These are phyloP conservation scores for Phytomonas sp. DNA, from an alignment of 208 protist species.

Conservation along the genomic window DNA sequence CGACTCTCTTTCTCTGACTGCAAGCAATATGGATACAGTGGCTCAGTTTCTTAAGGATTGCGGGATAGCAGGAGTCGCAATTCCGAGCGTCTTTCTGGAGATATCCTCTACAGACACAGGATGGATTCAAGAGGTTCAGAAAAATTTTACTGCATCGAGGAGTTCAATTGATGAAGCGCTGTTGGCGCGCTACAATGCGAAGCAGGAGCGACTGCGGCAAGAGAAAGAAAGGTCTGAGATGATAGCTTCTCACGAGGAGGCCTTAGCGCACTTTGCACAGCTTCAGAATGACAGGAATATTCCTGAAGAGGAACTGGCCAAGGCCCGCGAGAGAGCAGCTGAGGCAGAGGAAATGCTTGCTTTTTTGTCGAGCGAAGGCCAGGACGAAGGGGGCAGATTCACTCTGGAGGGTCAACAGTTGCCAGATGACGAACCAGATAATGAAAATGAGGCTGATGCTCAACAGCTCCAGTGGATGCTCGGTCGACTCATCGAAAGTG, in stretches of 20 bases:
- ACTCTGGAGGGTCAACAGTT: slow-evolving; percentile 3
- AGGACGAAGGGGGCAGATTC: slow-evolving; percentile 8
- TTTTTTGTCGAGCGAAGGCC: slow-evolving; percentile 15
- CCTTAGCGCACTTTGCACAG: slow-evolving; percentile 20
- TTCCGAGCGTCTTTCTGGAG: slow-evolving; percentile 54
- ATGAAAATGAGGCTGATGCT: neutral
- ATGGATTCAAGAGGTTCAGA: neutral
- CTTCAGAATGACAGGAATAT: slow-evolving; percentile 20
- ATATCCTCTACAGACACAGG: slow-evolving; percentile 29
- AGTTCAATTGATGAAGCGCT: slow-evolving; percentile 1
- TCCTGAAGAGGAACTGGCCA: slow-evolving; percentile 30
- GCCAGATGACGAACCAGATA: neutral
- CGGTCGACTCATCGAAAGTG: slow-evolving; percentile 16
- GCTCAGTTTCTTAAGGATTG: slow-evolving; percentile 27
- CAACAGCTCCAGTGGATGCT: slow-evolving; percentile 15
- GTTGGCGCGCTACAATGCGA: slow-evolving; percentile 7
- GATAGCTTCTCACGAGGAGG: slow-evolving; percentile 18
- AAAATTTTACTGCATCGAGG: neutral
- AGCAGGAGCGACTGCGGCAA: slow-evolving; percentile 12
- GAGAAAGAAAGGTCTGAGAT: slow-evolving; percentile 26
- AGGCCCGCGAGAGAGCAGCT: slow-evolving; percentile 20
- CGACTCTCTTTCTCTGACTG: slow-evolving; percentile 30
- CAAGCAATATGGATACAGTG: slow-evolving; percentile 1
- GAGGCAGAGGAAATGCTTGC: slow-evolving; percentile 36
- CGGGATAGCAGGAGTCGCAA: neutral